Evolutionary conservation across 768 basidiomycete genomes (phyloP), one percentile per base, ranked within the genome.

Genomic region (Leccinum imitatum): DNA sequence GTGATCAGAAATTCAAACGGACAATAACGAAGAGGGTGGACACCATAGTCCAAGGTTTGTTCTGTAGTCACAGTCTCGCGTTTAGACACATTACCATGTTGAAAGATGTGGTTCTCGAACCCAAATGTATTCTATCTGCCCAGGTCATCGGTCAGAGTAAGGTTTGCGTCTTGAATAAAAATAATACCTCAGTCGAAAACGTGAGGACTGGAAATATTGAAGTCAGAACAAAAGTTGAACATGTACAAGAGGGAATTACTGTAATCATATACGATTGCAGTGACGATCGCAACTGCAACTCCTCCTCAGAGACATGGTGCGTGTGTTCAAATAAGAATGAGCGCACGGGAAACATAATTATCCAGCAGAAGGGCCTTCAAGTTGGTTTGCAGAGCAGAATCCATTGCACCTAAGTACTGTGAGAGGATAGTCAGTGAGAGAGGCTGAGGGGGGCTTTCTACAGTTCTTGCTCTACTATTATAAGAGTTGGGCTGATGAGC

Each of bases 11-110:
- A 11, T 17, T 17, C 10, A 35, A 14, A 62, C 64, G 8, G 35
- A 65, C 65, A 2, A 65, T 27, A 23, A 59, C 5, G 4, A 51
- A 65, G 8, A 65, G 10, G 5, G 19, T 48, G 13, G 65, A 57
- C 21, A 65, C 64, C 53, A 41, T n/a, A 7, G 60, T 37, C 65
- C 57, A 63, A 11, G 35, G 58, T 47, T 21, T 15, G 15, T 23
- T 50, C 64, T 65, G 10, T 10, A 27, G 25, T 31, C n/a, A 35
- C n/a, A 31, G 9, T 39, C 37, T 39, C 37, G 15, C 6, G 15
- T 25, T 65, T 65, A 61, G 37, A 35, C 23, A 48, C 23, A 11
- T 4, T 2, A 6, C 37, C 4, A 11, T 5, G 13, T n/a, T 19
- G 14, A 10, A n/a, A 25, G 5, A 25, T 25, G 5, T 25, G 1